Conservation (phyloP, 352 stramenopile species). For the Peronospora farinosa region DNA sequence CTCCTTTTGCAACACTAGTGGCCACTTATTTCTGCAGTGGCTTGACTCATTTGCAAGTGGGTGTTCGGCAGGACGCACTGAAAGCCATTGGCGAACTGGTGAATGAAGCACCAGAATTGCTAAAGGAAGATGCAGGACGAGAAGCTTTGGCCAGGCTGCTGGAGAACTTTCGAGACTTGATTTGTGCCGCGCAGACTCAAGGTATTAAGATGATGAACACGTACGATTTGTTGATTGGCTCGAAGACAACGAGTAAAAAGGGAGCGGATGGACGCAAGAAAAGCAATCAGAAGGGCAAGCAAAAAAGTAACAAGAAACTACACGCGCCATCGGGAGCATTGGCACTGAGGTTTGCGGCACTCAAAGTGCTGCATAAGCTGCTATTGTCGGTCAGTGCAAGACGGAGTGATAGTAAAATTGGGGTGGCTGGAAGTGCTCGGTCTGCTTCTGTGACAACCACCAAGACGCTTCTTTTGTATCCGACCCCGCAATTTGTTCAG, state of each 20-base stretch:
- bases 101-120: conserved; percentile 47
- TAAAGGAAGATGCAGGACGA: conserved; percentile 44
- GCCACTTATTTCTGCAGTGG: conserved; percentile 76
- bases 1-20: conserved; percentile 68
- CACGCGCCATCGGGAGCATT: conserved; percentile 40
- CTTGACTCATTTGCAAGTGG: conserved; percentile 70
- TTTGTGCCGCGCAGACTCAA: conserved; percentile 54
- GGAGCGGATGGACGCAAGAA: conserved; percentile 7
- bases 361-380: conserved; percentile 63
- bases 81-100: conserved; percentile 62
- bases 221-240: conserved; percentile 49
- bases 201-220: conserved; percentile 75
- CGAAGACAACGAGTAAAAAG: conserved; percentile 19
- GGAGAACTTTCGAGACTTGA: conserved; percentile 75
- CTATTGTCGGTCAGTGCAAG: conserved; percentile 42
- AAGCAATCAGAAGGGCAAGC: conserved; percentile 16
- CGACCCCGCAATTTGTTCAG: conserved; percentile 28
- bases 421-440: neutral
- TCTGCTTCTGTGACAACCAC: conserved; percentile 24
- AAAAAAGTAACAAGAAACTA: conserved; percentile 38
- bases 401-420: neutral
- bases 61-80: conserved; percentile 67
- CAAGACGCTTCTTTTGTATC: conserved; percentile 52
- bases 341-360: conserved; percentile 46
- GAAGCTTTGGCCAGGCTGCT: conserved; percentile 59